Percentiles rank a stretch among this genome's conserved stretches.
phyloP scores from a whole-genome alignment of 2,329 filamentous ascomycete genomes.

The Talaromyces funiculosus region DNA sequence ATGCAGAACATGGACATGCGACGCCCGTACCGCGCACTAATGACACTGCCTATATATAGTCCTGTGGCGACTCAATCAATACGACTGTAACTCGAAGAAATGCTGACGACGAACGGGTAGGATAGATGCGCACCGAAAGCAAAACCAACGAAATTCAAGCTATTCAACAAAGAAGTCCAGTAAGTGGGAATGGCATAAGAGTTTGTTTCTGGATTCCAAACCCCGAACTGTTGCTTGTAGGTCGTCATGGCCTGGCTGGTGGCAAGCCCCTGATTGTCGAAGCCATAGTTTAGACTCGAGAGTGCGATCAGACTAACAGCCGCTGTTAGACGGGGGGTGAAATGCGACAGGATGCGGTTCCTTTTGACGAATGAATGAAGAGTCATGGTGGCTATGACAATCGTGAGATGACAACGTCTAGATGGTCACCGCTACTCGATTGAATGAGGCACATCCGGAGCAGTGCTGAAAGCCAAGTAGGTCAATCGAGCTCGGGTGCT shows the following conservation, averaged over 20 bases:
- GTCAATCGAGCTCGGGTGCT: not conserved
- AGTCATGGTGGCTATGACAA: not conserved
- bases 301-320: conserved; percentile 29
- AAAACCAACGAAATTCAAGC: conserved; percentile 33
- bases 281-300: conserved; percentile 38
- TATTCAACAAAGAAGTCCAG: conserved; percentile 35
- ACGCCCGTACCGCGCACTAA: conserved; percentile 12
- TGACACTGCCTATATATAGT: conserved; percentile 9
- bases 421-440: not conserved
- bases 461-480: not conserved
- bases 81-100: not conserved
- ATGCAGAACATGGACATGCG: conserved; percentile 15
- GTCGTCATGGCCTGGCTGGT: conserved; percentile 36
- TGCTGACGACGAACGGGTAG: not conserved
- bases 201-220: conserved; percentile 19
- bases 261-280: conserved; percentile 36
- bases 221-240: conserved; percentile 32
- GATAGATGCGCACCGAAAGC: conserved; percentile 21
- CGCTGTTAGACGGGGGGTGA: conserved; percentile 10
- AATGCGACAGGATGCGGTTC: conserved; percentile 12
- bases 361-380: not conserved
- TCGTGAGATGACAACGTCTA: not conserved
- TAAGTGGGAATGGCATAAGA: conserved; percentile 26
- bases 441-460: too few relatives aligned
- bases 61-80: conserved; percentile 1